Base-by-base conservation (phyloP, 768 basidiomycete genomes). In the Suillus americanus region DNA sequence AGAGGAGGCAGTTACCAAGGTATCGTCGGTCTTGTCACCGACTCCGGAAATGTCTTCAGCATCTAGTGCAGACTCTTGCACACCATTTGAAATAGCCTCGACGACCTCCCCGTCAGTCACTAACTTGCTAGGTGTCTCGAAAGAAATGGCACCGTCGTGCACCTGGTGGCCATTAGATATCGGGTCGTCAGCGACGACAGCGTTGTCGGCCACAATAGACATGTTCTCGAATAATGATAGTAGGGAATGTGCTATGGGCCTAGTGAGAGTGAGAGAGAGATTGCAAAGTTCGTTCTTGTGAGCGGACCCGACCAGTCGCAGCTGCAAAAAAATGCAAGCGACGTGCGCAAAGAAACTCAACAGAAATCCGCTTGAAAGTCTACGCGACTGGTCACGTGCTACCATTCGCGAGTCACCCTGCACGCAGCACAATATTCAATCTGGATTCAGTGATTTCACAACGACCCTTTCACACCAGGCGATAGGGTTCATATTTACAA, bases 161-260 rank as follows among this genome's bases (percentile, higher is more conserved):
- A 40, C 12, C 23, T 28, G 56, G 12, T 66, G 37, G 40, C 57
- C 65, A 25, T 61, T 66, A 57, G 65, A 61, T 62, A 67, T 41
- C 65, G 41, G 65, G 43, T 67, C 60, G 18, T 60, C 37, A 35
- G 43, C 46, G 35, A 56, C 18, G 20, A 38, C 43, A 37, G 16
- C 65, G 12, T 64, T 25, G 40, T 43, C 48, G 33, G 18, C 63
- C 28, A 56, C 43, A 28, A 48, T 33, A 35, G 65, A 53, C 65
- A 66, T 66, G 6, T 38, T 62, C 48, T 38, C 45, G 18, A 66
- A 61, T 51, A 65, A 60, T 23, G 41, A 60, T 65, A 66, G 56
- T 65, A 65, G 64, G 40, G 65, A 66, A 30, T 64, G 65, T 66
- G 63, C 63, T 33, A 10, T 6, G 37, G n/a, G 18, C 20, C 9